Evolutionary conservation across 371 early-diverging fungal genomes (phyloP), one percentile per base, ranked within the genome.

Genomic region (Mortierella sp.): DNA sequence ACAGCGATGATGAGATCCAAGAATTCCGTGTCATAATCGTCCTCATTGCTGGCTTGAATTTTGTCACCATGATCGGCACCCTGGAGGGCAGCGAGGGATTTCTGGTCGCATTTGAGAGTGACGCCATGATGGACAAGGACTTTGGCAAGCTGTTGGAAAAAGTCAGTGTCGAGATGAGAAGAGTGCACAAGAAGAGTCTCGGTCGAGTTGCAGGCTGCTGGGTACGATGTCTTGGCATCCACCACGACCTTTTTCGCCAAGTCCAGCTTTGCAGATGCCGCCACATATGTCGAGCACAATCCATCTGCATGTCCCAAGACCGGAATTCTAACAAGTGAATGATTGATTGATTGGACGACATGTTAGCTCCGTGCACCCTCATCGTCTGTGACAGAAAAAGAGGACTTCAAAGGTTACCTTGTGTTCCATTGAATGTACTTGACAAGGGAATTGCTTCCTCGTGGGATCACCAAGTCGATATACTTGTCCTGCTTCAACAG

Each of bases 241-340:
- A 94, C 92, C 5, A 92, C 89, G 28, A 95, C 86, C 27, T 85
- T 83, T 22, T 86, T 78, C 13, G 96, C 94, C 65, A 92, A 92
- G 13, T 77, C 74, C 8, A 88, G 68, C 67, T 95, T 93, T 17
- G 95, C 92, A 7, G 86, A 82, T 54, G 88, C 89, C 79, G 97
- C 97, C 22, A 98, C 72, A 78, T 88, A 98, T 1, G 94, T 87
- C 3, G 96, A 88, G 82, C 97, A 97, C 58, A 98, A 79, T 41
- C 98, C 98, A 80, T 98, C 97, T 31, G 98, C 98, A 71, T 98
- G 98, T 48, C 98, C 97, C 44, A 98, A 87, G 6, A 98, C 98
- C n/a, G 98, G 97, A 60, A 97, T 98, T 63, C 96, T 89, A 43
- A 24, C 29, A 13, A 29, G 50, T 47, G 27, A 56, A 57, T 17